Percentiles rank a stretch among this genome's conserved stretches.
phyloP scores from a whole-genome alignment of 352 stramenopile species.

The Peronospora farinosa region DNA sequence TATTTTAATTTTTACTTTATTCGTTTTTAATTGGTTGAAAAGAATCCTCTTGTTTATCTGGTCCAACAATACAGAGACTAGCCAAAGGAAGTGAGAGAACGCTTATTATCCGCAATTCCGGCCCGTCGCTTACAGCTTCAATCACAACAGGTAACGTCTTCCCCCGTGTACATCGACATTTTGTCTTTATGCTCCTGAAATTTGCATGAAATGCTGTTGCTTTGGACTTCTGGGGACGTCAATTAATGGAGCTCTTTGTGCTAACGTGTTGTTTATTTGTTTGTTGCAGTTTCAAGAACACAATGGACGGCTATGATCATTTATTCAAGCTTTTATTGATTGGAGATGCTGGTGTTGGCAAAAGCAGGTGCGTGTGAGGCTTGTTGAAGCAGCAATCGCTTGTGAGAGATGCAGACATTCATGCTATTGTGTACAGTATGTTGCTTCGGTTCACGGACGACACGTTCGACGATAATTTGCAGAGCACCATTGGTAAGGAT shows the following conservation, averaged over 20 bases:
- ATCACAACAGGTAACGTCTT: constrained; percentile 10
- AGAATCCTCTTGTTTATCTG: constrained; percentile 11
- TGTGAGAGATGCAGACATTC: constrained; percentile 50
- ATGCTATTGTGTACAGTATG: constrained; percentile 67
- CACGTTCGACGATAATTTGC: constrained; percentile 96
- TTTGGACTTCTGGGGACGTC: not conserved
- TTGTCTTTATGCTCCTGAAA: not conserved
- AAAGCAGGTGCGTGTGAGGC: constrained; percentile 82
- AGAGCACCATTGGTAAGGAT: constrained; percentile 93
- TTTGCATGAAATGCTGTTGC: not conserved
- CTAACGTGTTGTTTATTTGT: constrained; percentile 11
- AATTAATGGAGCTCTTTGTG: constrained; percentile 5
- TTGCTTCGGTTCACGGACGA: constrained; percentile 97
- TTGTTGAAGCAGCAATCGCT: not conserved
- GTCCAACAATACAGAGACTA: constrained; percentile 25
- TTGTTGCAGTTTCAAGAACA: constrained; percentile 9
- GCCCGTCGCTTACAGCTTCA: constrained; percentile 5
- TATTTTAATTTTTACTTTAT: not conserved
- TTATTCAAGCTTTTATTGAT: constrained; percentile 98
- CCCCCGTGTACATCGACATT: not conserved
- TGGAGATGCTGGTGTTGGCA: constrained; percentile 96
- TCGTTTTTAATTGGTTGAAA: constrained; percentile 17
- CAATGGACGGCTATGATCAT: constrained; percentile 91
- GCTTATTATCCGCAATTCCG: constrained; percentile 7
- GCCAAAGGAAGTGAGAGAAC: constrained; percentile 23